Conservation (phyloP, 495 filamentous ascomycete genomes). For the Lindgomyces ingoldianus region DNA sequence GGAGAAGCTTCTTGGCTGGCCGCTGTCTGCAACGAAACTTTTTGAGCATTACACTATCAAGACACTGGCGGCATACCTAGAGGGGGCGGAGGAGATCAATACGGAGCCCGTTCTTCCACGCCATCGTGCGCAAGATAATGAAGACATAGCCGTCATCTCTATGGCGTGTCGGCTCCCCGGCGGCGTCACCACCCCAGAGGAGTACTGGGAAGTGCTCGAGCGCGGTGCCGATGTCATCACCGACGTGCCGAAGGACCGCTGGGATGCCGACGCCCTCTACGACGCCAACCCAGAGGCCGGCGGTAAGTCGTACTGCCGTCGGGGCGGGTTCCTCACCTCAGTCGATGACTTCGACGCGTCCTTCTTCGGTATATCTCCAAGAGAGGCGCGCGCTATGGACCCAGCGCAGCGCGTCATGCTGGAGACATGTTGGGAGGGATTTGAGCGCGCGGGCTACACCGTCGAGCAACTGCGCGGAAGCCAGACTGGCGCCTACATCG, state of each 20-base stretch:
- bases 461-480: background rate
- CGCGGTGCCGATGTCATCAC: conserved; percentile 28
- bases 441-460: conserved; percentile 4
- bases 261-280: background rate
- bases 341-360: conserved; percentile 2
- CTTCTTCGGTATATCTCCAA: conserved; percentile 8
- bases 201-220: conserved; percentile 42
- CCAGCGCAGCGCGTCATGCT: conserved; percentile 7
- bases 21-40: conserved; percentile 31
- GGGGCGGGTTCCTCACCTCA: conserved; percentile 5
- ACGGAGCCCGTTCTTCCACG: background rate
- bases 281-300: background rate
- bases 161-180: conserved; percentile 45
- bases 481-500: conserved; percentile 2
- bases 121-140: conserved; percentile 4
- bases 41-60: conserved; percentile 44
- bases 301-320: background rate
- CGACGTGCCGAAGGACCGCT: conserved; percentile 15
- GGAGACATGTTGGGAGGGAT: conserved; percentile 3
- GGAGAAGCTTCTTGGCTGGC: conserved; percentile 33
- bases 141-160: conserved; percentile 40
- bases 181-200: conserved; percentile 35
- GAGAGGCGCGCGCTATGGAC: conserved; percentile 11
- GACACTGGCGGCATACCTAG: conserved; percentile 37
- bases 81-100: background rate